A percentile compares a stretch with the other conserved stretches of the same genome.
Evolutionary conservation across 441 rosid genomes (phyloP).

Genomic region (Gossypium davidsonii): DNA sequence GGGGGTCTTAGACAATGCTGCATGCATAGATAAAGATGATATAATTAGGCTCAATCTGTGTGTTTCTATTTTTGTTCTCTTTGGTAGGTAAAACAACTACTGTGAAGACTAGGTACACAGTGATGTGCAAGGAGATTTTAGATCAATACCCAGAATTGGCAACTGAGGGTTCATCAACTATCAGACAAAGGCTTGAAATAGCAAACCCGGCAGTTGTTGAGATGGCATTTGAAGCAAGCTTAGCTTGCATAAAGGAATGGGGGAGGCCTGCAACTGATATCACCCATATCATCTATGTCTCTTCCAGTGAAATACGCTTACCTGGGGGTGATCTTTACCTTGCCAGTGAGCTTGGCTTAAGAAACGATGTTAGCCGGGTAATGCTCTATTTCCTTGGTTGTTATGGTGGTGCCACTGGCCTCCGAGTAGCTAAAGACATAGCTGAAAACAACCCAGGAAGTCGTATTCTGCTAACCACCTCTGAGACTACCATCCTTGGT

Average conservation of each 20-base stretch:
- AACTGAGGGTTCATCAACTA: slow-evolving; percentile 68
- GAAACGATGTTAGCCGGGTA: slow-evolving; percentile 61
- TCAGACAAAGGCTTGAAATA: slow-evolving; percentile 78
- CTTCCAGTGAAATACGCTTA: slow-evolving; percentile 80
- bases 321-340: slow-evolving; percentile 88
- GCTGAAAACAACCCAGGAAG: slow-evolving; percentile 90
- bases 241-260: slow-evolving; percentile 80
- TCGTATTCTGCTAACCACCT: slow-evolving; percentile 65
- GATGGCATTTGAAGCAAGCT: slow-evolving; percentile 79
- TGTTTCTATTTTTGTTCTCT: background rate
- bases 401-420: slow-evolving; percentile 82
- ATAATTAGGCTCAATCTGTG: background rate
- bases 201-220: slow-evolving; percentile 79
- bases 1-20: too few relatives aligned
- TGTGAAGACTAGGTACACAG: slow-evolving; percentile 87
- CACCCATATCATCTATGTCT: slow-evolving; percentile 79
- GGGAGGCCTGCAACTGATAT: slow-evolving; percentile 63
- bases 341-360: slow-evolving; percentile 59
- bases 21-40: background rate
- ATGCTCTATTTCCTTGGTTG: slow-evolving; percentile 90
- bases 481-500: slow-evolving; percentile 81
- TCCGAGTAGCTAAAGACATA: slow-evolving; percentile 84
- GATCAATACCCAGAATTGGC: slow-evolving; percentile 78
- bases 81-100: slow-evolving; percentile 79
- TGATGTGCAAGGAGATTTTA: slow-evolving; percentile 71